Conservation (phyloP, 2,329 filamentous ascomycete species). For the Aureobasidium leucospermi region DNA sequence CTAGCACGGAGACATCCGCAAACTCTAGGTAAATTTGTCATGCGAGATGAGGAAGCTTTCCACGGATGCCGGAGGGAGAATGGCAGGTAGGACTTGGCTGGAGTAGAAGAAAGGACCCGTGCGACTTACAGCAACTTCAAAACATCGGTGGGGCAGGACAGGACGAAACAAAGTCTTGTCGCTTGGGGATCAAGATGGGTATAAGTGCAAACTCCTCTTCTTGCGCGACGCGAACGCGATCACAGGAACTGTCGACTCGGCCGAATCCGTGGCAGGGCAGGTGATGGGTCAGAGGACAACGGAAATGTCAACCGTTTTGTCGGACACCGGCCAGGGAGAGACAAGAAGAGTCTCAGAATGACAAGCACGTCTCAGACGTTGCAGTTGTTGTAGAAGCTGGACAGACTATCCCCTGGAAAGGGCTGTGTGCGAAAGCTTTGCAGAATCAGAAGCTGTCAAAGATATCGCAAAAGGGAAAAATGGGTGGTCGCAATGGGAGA, state of each 20-base stretch:
- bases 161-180: background rate
- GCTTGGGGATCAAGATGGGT: background rate
- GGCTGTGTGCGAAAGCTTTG: background rate
- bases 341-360: slow-evolving; percentile 5
- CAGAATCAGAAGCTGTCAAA: background rate
- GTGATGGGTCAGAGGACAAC: slow-evolving; percentile 7
- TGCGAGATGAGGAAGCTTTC: slow-evolving; percentile 7
- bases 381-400: background rate
- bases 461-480: background rate
- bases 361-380: background rate
- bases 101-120: background rate
- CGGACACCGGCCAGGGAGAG: background rate
- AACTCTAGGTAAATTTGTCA: slow-evolving; percentile 1
- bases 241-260: slow-evolving; percentile 7
- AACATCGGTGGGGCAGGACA: background rate
- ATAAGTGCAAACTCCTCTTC: slow-evolving; percentile 2
- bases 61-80: background rate
- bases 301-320: slow-evolving; percentile 4
- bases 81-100: background rate
- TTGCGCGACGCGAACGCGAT: slow-evolving; percentile 12
- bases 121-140: slow-evolving; percentile 5
- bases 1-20: background rate
- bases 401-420: background rate
- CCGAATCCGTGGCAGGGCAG: slow-evolving; percentile 9
- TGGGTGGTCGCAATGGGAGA: background rate